phyloP scores from a whole-genome alignment of 345 rosid species.

The Zanthoxylum bungeanum region DNA sequence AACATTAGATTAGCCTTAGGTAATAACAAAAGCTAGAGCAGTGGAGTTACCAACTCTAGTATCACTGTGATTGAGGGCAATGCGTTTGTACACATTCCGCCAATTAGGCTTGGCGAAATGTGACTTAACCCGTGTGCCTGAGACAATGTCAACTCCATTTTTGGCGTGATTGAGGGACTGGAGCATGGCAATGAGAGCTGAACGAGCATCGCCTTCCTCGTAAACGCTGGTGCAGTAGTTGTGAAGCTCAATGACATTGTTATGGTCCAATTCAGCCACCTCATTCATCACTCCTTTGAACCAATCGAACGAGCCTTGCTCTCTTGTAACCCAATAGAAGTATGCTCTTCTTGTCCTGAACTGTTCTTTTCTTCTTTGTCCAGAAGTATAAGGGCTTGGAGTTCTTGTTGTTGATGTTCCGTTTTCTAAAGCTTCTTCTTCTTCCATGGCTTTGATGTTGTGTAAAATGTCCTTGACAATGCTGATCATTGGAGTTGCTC shows the following conservation, averaged over 20 bases:
- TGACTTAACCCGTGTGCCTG: slow-evolving; percentile 75
- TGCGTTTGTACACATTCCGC: slow-evolving; percentile 62
- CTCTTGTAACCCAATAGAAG: slow-evolving; percentile 83
- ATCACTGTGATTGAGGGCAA: slow-evolving; percentile 58
- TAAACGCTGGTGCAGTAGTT: slow-evolving; percentile 83
- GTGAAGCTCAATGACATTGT: slow-evolving; percentile 66
- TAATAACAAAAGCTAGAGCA: too few relatives aligned
- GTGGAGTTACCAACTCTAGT: slow-evolving; percentile 59
- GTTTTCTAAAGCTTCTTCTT: slow-evolving; percentile 43
- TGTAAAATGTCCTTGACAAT: slow-evolving; percentile 72
- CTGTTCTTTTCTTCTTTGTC: slow-evolving; percentile 37
- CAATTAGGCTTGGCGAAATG: slow-evolving; percentile 82
- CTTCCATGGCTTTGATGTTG: slow-evolving; percentile 52
- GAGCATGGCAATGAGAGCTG: slow-evolving; percentile 77
- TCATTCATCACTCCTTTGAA: slow-evolving; percentile 82
- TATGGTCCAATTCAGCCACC: slow-evolving; percentile 60
- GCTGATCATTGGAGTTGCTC: slow-evolving; percentile 93
- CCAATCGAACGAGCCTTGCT: slow-evolving; percentile 88
- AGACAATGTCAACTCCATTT: slow-evolving; percentile 70
- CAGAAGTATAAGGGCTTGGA: slow-evolving; percentile 27
- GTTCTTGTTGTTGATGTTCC: slow-evolving; percentile 22
- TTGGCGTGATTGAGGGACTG: slow-evolving; percentile 73
- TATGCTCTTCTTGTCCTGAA: slow-evolving; percentile 75
- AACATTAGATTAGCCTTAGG: background rate
- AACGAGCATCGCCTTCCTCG: slow-evolving; percentile 83